phyloP scores from a whole-genome alignment of 148 eudicot genomes.

The Chenopodium quinoa region DNA sequence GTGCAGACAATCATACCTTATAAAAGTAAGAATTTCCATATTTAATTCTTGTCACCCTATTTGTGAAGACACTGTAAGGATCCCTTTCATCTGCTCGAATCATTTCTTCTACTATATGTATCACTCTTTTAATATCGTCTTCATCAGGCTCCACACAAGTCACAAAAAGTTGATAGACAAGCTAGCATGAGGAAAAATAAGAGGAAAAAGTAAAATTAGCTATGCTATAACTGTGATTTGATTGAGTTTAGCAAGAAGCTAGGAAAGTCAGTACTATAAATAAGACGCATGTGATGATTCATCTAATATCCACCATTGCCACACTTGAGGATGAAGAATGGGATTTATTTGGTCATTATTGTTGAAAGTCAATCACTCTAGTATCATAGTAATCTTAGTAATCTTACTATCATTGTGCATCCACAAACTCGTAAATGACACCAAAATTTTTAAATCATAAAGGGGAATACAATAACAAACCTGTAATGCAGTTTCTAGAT shows the following conservation, averaged over 20 bases:
- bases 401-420: neutral
- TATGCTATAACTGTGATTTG: neutral
- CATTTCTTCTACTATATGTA: constrained; percentile 66
- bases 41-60: constrained; percentile 72
- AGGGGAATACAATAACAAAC: constrained; percentile 30
- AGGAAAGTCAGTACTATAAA: neutral
- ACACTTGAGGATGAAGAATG: neutral
- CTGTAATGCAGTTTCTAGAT: constrained; percentile 91
- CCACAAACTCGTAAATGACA: neutral
- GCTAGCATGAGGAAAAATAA: constrained; percentile 35
- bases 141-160: constrained; percentile 63
- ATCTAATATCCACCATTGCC: neutral
- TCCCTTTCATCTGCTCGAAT: constrained; percentile 81
- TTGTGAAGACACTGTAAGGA: constrained; percentile 68
- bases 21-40: constrained; percentile 77
- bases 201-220: neutral
- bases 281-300: neutral
- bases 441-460: neutral
- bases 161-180: constrained; percentile 77
- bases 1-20: constrained; percentile 40
- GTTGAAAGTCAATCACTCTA: neutral
- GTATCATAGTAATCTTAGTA: neutral
- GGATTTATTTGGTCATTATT: neutral
- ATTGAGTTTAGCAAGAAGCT: neutral
- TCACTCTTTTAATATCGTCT: constrained; percentile 69